These are phyloP conservation scores for Nicotiana tabacum DNA, from an alignment of 257 asterid species.

Conservation along the genomic window DNA sequence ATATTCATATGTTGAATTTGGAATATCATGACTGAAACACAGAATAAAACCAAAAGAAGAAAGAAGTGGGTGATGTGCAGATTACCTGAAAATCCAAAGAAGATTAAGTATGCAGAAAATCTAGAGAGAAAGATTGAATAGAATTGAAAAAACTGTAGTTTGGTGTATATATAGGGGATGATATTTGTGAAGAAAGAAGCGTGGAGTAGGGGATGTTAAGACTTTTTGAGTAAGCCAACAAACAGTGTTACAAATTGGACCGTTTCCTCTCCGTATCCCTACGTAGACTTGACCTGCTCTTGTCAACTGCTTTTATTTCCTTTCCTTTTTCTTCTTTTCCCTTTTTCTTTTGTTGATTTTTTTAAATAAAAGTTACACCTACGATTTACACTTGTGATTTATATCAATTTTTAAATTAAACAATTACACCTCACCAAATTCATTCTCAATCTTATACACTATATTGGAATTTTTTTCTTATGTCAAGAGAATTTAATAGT, in stretches of 20 bases:
- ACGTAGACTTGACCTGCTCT: not conserved
- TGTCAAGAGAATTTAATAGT: too few relatives aligned
- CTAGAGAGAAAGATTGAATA: not conserved
- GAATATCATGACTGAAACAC: not conserved
- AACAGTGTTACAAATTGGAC: not conserved
- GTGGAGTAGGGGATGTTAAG: not conserved
- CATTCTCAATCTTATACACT: too few relatives aligned
- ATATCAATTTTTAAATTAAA: too few relatives aligned
- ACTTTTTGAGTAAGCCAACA: not conserved
- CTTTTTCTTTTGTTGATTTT: too few relatives aligned
- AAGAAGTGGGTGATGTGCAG: not conserved
- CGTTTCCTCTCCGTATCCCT: not conserved
- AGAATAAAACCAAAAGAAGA: not conserved
- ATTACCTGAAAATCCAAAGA: conserved; percentile 1
- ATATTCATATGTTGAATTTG: not conserved
- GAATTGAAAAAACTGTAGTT: not conserved
- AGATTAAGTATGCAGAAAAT: not conserved
- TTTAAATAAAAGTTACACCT: too few relatives aligned
- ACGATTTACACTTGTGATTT: too few relatives aligned
- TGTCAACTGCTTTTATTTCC: too few relatives aligned
- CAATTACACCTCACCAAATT: too few relatives aligned
- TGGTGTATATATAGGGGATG: not conserved
- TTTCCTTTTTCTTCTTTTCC: too few relatives aligned
- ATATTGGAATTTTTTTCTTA: too few relatives aligned
- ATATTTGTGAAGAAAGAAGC: not conserved